Evolutionary conservation across 176 grass and related monocot species (phyloP).

Genomic region (Aegilops speltoides): DNA sequence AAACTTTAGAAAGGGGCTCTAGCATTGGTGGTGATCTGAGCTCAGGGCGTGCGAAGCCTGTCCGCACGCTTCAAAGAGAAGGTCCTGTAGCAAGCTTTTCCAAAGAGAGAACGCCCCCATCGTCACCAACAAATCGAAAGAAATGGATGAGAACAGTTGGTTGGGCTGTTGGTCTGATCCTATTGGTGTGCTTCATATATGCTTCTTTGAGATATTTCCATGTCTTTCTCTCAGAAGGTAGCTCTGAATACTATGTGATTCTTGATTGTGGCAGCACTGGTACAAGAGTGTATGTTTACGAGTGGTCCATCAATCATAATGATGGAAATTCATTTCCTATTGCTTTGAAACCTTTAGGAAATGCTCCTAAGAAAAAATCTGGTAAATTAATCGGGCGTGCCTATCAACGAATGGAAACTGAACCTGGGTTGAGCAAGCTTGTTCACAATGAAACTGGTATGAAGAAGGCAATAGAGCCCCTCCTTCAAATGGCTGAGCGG

Average conservation of each 20-base stretch:
- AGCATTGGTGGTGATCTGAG: slow-evolving; percentile 54
- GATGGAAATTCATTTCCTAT: slow-evolving; percentile 71
- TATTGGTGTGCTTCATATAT: slow-evolving; percentile 59
- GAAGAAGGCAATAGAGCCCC: slow-evolving; percentile 77
- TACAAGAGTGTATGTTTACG: slow-evolving; percentile 88
- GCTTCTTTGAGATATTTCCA: slow-evolving; percentile 68
- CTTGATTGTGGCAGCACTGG: slow-evolving; percentile 98
- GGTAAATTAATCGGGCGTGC: slow-evolving; percentile 67
- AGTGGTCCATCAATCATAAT: slow-evolving; percentile 75
- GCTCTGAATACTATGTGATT: slow-evolving; percentile 92
- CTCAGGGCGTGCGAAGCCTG: slow-evolving; percentile 54
- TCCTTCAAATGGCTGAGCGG: slow-evolving; percentile 87
- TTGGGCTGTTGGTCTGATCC: slow-evolving; percentile 43
- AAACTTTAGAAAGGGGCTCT: slow-evolving; percentile 56
- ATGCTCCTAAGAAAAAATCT: slow-evolving; percentile 68
- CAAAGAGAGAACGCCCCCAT: slow-evolving; percentile 80
- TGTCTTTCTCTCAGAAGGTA: slow-evolving; percentile 65
- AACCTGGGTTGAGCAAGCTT: slow-evolving; percentile 93
- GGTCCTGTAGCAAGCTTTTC: slow-evolving; percentile 71
- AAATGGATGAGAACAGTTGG: slow-evolving; percentile 57
- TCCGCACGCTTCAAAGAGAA: slow-evolving; percentile 72
- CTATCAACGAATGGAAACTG: slow-evolving; percentile 97
- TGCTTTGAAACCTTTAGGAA: slow-evolving; percentile 69
- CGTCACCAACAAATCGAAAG: slow-evolving; percentile 79
- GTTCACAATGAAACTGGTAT: slow-evolving; percentile 81